Evolutionary conservation across 2,329 filamentous ascomycete species (phyloP), one percentile per base, ranked within the genome.

Genomic region (Emergomyces africanus): DNA sequence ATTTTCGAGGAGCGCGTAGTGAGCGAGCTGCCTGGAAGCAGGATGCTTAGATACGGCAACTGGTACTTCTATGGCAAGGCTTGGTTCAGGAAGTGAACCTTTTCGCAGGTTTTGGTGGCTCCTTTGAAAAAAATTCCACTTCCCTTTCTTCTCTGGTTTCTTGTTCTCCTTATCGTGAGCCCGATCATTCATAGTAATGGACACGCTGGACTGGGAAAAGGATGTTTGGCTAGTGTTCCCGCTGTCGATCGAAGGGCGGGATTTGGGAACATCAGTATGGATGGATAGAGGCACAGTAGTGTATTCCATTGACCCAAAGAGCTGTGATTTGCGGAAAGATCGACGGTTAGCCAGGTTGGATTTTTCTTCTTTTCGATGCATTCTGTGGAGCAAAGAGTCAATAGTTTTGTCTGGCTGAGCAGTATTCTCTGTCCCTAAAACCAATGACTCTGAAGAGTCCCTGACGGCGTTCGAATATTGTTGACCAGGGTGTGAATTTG

Each of bases 61-160:
- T 57, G 74, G 66, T 42, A 77, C 69, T 57, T 76, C 70, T 39
- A 68, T 62, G 3, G 67, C 61, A 44, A 49, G 35, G 9, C 54
- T 61, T 3, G 58, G 42, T 9, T 65, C 62, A 18, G 67, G 66
- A 44, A 64, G 64, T 0, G 60, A 89, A 86, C 0, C 65, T 37
- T 67, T 70, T 60, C 62, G 62, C 57, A 60, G 65, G 42, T 62
- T 67, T 61, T 62, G 63, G 51, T 69, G 68, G 48, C 67, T 72
- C 67, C 71, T 75, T 57, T 83, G 81, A 60, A 85, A 83, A 63
- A 85, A 82, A 64, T 82, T 84, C 81, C 81, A 84, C 69, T 76
- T 77, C 61, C 72, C 71, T 25, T 71, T 65, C 66, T 77, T 78
- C 20, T 67, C 67, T 20, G 66, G 59, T 35, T 65, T 70, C 44